Evolutionary conservation across 202 grass and related monocot species (phyloP).

Genomic region (Miscanthus sacchariflorus): DNA sequence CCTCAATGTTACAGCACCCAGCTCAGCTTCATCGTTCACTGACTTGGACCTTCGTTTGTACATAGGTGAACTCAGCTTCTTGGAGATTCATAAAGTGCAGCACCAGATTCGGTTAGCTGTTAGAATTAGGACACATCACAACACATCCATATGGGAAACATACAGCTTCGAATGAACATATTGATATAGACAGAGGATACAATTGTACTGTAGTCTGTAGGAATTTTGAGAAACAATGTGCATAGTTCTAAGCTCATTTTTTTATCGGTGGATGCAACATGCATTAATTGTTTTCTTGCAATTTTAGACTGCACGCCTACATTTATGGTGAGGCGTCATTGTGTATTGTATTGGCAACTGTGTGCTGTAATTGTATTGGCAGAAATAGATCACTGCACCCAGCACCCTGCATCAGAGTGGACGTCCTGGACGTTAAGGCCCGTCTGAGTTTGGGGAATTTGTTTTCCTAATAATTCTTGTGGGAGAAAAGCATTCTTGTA

Average conservation of each 20-base stretch:
- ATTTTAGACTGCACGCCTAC: no score
- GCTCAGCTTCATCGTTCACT: background rate
- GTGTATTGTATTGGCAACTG: background rate
- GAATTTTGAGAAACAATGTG: background rate
- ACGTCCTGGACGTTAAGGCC: background rate
- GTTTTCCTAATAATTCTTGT: background rate
- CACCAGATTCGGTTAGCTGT: background rate
- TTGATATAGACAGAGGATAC: slow-evolving; percentile 16
- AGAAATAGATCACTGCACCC: background rate
- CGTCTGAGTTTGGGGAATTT: background rate
- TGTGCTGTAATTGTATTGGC: background rate
- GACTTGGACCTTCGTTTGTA: slow-evolving; percentile 4
- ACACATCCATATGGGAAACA: background rate
- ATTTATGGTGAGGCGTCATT: no score
- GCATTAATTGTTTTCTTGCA: background rate
- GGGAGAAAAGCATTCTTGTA: no score
- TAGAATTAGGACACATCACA: background rate
- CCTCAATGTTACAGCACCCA: background rate
- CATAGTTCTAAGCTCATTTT: no score
- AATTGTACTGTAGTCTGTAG: slow-evolving; percentile 6
- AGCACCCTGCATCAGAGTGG: background rate
- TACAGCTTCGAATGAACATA: background rate
- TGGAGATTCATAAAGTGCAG: slow-evolving; percentile 25
- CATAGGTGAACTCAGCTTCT: background rate
- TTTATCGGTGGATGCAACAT: no score